These are phyloP conservation scores for Arthrobotrys musiformis DNA, from an alignment of 2,329 filamentous ascomycete species.

Conservation along the genomic window DNA sequence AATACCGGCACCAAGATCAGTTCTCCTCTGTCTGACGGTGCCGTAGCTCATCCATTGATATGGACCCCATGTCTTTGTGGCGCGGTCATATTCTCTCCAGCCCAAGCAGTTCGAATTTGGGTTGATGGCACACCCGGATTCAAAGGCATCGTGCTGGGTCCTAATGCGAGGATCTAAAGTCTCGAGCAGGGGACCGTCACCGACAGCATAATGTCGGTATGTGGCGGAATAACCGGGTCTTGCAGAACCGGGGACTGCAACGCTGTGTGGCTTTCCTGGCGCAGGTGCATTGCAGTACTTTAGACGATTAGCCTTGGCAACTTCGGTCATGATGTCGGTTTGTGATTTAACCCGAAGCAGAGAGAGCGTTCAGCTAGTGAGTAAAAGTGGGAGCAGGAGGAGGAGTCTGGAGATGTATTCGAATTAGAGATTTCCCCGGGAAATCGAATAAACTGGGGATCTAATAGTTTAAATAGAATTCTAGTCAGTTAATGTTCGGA, in stretches of 20 bases:
- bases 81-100: slow-evolving; percentile 79
- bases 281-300: slow-evolving; percentile 68
- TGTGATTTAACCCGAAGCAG: not conserved
- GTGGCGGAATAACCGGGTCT: slow-evolving; percentile 76
- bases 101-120: slow-evolving; percentile 81
- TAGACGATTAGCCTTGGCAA: slow-evolving; percentile 24
- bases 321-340: slow-evolving; percentile 34
- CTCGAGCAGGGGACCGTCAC: slow-evolving; percentile 76
- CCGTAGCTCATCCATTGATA: slow-evolving; percentile 87
- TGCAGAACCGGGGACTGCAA: slow-evolving; percentile 79
- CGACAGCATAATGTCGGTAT: slow-evolving; percentile 85
- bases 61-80: slow-evolving; percentile 76
- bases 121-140: slow-evolving; percentile 67
- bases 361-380: not conserved
- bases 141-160: slow-evolving; percentile 84
- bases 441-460: slow-evolving; percentile 35
- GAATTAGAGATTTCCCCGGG: slow-evolving; percentile 20
- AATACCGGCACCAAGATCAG: slow-evolving; percentile 85
- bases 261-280: slow-evolving; percentile 79
- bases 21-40: slow-evolving; percentile 80
- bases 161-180: slow-evolving; percentile 75
- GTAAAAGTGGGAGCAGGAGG: not conserved
- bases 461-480: slow-evolving; percentile 35
- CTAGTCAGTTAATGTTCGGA: not conserved
- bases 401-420: not conserved